Base-by-base conservation (phyloP, 805 yeast genomes). In the Vanderwaltozyma verrucispora region DNA sequence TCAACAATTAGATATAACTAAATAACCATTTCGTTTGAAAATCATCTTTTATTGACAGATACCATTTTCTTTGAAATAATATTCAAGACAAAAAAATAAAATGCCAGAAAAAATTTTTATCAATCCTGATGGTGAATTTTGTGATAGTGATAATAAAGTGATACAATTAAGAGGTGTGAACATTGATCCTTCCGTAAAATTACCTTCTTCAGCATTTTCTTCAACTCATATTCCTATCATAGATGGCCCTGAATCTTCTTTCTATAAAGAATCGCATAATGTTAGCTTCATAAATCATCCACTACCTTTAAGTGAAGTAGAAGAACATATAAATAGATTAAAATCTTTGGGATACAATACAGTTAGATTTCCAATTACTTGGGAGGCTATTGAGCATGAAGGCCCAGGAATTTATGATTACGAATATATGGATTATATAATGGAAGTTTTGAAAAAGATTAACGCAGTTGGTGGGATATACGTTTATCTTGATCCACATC, bases 301-400 rank as follows among this genome's bases (percentile, higher is more conserved):
- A 0, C 80, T 84, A 50, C 80, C 88, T 0, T 49, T 87, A 11
- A 75, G 68, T 2, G 88, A 84, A 18, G 88, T 92, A 0, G 75
- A 67, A 39, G 62, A 50, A 28, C 96, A 88, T 55, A 64, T 88
- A 30, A 63, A 57, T 10, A 65, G 94, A 40, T 73, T 88, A 53
- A 83, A 80, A 53, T 65, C 76, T 6, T 73, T 88, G 74, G 96
- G 96, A 2, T 85, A 72, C 59, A 88, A 87, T 54, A 70, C 80
- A 3, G 69, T 88, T 16, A 63, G 96, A 39, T 82, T 77, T 54
- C 63, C 86, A 15, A 65, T 83, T 35, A 80, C 94, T 1, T 88
- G 96, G 96, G 96, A 88, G 56, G 89, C 96, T 0, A 51, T 88
- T 8, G 96, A 88, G 56, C 96, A 88, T 49, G 66, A 62, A 33